Percentiles rank a stretch among this genome's conserved stretches.
Evolutionary conservation across 176 grass and related monocot species (phyloP).

Genomic region (Hsuehochloa calcarea): DNA sequence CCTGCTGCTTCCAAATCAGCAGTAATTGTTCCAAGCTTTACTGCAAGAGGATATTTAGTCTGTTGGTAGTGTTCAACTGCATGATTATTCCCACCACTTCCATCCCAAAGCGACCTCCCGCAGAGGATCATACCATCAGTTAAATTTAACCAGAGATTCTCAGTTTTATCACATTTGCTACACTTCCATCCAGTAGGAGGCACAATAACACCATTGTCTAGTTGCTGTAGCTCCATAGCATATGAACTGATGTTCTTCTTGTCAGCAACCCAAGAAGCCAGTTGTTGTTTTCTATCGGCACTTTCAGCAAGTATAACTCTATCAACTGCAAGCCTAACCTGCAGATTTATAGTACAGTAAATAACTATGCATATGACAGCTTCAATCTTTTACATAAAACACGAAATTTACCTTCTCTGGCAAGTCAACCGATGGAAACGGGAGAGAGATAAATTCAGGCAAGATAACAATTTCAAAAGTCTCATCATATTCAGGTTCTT

Average conservation of each 20-base stretch:
- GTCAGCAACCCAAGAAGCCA: slow-evolving; percentile 88
- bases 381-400: background rate
- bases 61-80: slow-evolving; percentile 84
- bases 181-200: slow-evolving; percentile 94
- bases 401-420: slow-evolving; percentile 78
- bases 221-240: slow-evolving; percentile 81
- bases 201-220: slow-evolving; percentile 82
- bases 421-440: slow-evolving; percentile 91
- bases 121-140: slow-evolving; percentile 92
- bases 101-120: slow-evolving; percentile 86
- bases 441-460: slow-evolving; percentile 77
- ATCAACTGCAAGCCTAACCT: slow-evolving; percentile 93
- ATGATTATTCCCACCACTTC: slow-evolving; percentile 94
- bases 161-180: slow-evolving; percentile 91
- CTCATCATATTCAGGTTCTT: slow-evolving; percentile 85
- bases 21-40: slow-evolving; percentile 94
- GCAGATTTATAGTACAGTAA: slow-evolving; percentile 22
- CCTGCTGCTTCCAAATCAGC: slow-evolving; percentile 85
- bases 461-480: slow-evolving; percentile 74
- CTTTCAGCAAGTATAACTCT: slow-evolving; percentile 84
- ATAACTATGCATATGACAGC: slow-evolving; percentile 18
- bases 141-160: slow-evolving; percentile 98
- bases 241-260: slow-evolving; percentile 79
- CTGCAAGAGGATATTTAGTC: slow-evolving; percentile 88
- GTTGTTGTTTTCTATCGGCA: slow-evolving; percentile 72